Evolutionary conservation across 768 basidiomycete genomes (phyloP).

Genomic region (Leccinum aurantiacum): DNA sequence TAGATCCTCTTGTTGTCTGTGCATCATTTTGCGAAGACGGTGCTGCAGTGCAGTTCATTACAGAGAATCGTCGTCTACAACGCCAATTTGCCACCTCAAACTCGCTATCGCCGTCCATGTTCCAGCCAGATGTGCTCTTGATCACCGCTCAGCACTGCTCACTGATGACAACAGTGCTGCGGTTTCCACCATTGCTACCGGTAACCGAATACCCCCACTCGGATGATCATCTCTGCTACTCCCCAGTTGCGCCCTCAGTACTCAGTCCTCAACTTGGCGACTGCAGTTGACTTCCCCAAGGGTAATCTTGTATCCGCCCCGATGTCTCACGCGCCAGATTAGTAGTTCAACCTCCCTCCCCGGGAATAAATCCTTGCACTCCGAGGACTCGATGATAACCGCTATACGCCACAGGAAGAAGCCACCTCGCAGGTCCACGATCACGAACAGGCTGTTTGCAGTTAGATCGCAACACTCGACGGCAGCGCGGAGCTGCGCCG

Average conservation of each 20-base stretch:
- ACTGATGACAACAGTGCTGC: not conserved
- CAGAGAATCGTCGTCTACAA: conserved; percentile 15
- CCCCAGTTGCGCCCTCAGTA: not conserved
- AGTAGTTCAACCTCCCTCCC: conserved; percentile 16
- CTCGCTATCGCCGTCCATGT: not conserved
- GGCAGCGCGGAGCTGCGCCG: conserved; percentile 7
- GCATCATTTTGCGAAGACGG: conserved; percentile 28
- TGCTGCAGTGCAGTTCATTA: conserved; percentile 6
- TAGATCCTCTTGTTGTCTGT: conserved; percentile 19
- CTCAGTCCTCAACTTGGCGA: conserved; percentile 14
- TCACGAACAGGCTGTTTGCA: conserved; percentile 11
- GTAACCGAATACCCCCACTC: conserved; percentile 2
- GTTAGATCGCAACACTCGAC: conserved; percentile 7
- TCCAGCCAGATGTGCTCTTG: not conserved
- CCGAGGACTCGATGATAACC: conserved; percentile 26
- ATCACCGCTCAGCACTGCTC: not conserved
- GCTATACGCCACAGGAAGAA: conserved; percentile 10
- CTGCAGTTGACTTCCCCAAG: conserved; percentile 16
- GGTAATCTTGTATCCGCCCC: conserved; percentile 19
- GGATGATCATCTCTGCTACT: conserved; percentile 8
- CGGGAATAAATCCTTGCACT: conserved; percentile 22
- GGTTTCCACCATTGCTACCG: conserved; percentile 1
- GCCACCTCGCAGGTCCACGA: conserved; percentile 7
- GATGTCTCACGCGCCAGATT: conserved; percentile 23
- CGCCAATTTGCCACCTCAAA: conserved; percentile 14